A percentile compares a stretch with the other conserved stretches of the same genome.
phyloP scores from a whole-genome alignment of 306 rosid species.

The Malus asiatica region DNA sequence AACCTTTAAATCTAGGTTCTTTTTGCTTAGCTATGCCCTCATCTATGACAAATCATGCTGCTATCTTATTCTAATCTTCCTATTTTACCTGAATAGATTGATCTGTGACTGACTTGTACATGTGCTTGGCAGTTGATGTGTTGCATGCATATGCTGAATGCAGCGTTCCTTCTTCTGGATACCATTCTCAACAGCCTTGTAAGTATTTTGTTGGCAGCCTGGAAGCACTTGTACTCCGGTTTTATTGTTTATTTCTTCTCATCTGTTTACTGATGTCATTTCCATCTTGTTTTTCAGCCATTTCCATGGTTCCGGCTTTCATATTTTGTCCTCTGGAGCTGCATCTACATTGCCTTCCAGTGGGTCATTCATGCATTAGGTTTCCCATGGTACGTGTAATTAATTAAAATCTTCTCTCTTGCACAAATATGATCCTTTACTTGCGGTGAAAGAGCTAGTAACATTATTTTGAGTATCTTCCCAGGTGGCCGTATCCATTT shows the following conservation, averaged over 20 bases:
- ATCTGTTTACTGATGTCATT: neutral
- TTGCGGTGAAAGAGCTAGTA: neutral
- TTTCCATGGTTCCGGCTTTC: slow-evolving; percentile 73
- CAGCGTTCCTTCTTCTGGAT: slow-evolving; percentile 58
- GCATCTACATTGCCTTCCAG: slow-evolving; percentile 54
- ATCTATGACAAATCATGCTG: neutral
- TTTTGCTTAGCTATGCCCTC: neutral
- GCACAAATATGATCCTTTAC: neutral
- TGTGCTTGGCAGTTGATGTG: slow-evolving; percentile 59
- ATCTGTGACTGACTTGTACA: neutral
- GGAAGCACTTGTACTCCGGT: neutral
- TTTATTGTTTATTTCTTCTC: neutral
- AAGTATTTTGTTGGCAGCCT: slow-evolving; percentile 22
- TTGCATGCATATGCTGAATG: slow-evolving; percentile 66
- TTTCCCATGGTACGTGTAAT: slow-evolving; percentile 27
- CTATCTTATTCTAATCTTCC: neutral
- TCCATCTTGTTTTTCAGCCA: slow-evolving; percentile 42
- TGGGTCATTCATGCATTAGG: slow-evolving; percentile 63
- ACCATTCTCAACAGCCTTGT: slow-evolving; percentile 67
- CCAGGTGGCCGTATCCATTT: slow-evolving; percentile 89
- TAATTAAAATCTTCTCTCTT: neutral
- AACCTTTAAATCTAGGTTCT: neutral
- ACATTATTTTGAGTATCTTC: slow-evolving; percentile 7
- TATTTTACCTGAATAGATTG: neutral
- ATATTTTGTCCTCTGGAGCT: slow-evolving; percentile 69